Evolutionary conservation across 352 stramenopile genomes (phyloP), one percentile per base, ranked within the genome.

Genomic region (Plasmopara muralis): DNA sequence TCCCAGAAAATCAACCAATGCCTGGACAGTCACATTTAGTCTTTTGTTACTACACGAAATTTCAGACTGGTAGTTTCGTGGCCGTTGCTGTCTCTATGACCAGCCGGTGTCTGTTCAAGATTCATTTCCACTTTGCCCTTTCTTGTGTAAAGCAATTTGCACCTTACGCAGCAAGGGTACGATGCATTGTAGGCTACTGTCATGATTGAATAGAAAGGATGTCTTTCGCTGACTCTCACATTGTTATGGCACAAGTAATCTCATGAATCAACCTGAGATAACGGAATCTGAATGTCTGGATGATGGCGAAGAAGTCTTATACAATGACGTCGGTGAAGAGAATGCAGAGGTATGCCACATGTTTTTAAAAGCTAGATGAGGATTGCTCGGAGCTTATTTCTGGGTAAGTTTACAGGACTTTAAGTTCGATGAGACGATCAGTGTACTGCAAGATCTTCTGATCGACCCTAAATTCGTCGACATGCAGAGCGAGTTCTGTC

Each of bases 361-460:
- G 10, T 2, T 35, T 35, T 35, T 35, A 35, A 2, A 35, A 5
- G 9, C 37, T 41, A 15, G 37, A 41, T 41, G 8, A 3, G 20
- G 5, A 16, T 41, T 41, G 1, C 6, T 6, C 13, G 12, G 33
- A 38, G 12, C 37, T 41, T 41, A 41, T 16, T 41, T 15, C 7
- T 41, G 6, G 37, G 5, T 6, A 2, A 44, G 16, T 0, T 16
- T 30, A 5, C 41, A 82, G 66, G 71, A 90, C 50, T 65, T 67
- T 48, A 77, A 87, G 39, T 85, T 93, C 40, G 83, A 93, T 41
- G 63, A 89, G 46, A 88, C 87, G 74, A 88, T 89, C 38, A 79
- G 75, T 30, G 73, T 79, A 34, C 64, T 90, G 18, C 81, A 90
- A 41, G 75, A 93, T 43, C 70, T 90, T 13, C 62, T 93, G 15